These are phyloP conservation scores for Chytriomyces sp. DNA, from an alignment of 192 early-diverging fungal species.

Conservation along the genomic window DNA sequence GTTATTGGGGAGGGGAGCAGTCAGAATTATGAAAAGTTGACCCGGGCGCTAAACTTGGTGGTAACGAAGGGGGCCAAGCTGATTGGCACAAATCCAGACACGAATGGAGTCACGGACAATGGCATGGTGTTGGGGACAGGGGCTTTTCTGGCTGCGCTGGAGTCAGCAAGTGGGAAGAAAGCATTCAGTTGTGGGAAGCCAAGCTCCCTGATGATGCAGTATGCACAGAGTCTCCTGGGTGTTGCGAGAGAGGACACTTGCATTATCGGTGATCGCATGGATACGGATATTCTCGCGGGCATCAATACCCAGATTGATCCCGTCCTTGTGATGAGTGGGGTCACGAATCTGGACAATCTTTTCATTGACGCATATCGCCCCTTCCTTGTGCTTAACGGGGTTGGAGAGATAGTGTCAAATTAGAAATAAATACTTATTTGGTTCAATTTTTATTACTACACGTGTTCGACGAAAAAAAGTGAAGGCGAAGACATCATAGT, in stretches of 20 bases:
- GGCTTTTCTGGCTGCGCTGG: slow-evolving; percentile 56
- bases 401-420: slow-evolving; percentile 31
- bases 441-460: too few species aligned
- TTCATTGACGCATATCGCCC: slow-evolving; percentile 53
- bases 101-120: slow-evolving; percentile 48
- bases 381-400: slow-evolving; percentile 53
- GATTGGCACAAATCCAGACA: slow-evolving; percentile 65
- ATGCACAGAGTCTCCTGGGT: slow-evolving; percentile 55
- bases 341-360: slow-evolving; percentile 47
- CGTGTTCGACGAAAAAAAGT: too few species aligned
- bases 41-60: slow-evolving; percentile 58
- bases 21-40: slow-evolving; percentile 50
- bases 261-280: slow-evolving; percentile 68
- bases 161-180: slow-evolving; percentile 57
- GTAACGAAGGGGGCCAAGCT: slow-evolving; percentile 55
- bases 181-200: slow-evolving; percentile 63
- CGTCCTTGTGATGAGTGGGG: slow-evolving; percentile 54
- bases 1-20: slow-evolving; percentile 58
- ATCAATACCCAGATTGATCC: slow-evolving; percentile 58
- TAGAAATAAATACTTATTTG: background rate
- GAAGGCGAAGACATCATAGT: too few species aligned
- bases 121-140: slow-evolving; percentile 55
- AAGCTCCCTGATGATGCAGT: slow-evolving; percentile 57
- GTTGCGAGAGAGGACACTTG: slow-evolving; percentile 54
- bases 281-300: slow-evolving; percentile 64